These are phyloP conservation scores for Plasmodium berghei DNA, from an alignment of 169 alveolate species.

Conservation along the genomic window DNA sequence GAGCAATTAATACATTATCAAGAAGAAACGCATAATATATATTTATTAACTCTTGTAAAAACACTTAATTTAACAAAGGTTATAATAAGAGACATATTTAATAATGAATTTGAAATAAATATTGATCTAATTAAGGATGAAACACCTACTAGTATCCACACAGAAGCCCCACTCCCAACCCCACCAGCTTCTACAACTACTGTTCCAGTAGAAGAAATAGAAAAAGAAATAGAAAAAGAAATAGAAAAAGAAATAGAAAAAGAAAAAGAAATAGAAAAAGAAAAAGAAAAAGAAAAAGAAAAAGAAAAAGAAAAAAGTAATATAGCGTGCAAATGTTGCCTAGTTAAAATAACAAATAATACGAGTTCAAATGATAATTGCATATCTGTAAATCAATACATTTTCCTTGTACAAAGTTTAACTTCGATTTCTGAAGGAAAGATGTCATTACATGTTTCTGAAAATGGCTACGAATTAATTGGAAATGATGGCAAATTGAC, in stretches of 20 bases:
- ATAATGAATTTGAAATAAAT: conserved; percentile 15
- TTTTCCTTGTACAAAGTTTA: too few relatives aligned
- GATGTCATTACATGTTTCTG: too few relatives aligned
- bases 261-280: background rate
- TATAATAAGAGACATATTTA: conserved; percentile 24
- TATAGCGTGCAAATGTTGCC: too few relatives aligned
- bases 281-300: background rate
- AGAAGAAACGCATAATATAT: background rate
- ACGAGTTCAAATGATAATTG: too few relatives aligned
- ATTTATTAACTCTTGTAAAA: conserved; percentile 6
- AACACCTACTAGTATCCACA: too few relatives aligned
- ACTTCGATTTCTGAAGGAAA: too few relatives aligned
- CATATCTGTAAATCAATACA: too few relatives aligned
- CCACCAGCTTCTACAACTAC: too few relatives aligned
- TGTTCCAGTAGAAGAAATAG: background rate
- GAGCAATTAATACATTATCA: background rate
- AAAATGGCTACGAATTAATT: too few relatives aligned
- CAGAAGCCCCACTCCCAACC: too few relatives aligned
- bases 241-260: background rate
- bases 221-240: background rate
- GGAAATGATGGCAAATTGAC: too few relatives aligned
- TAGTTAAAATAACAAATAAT: too few relatives aligned
- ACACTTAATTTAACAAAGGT: conserved; percentile 2
- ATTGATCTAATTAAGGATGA: background rate
- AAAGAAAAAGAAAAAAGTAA: background rate